Percentiles rank a stretch among this genome's conserved stretches.
Conservation (phyloP, 495 filamentous ascomycete species). For the Poronia punctata region DNA sequence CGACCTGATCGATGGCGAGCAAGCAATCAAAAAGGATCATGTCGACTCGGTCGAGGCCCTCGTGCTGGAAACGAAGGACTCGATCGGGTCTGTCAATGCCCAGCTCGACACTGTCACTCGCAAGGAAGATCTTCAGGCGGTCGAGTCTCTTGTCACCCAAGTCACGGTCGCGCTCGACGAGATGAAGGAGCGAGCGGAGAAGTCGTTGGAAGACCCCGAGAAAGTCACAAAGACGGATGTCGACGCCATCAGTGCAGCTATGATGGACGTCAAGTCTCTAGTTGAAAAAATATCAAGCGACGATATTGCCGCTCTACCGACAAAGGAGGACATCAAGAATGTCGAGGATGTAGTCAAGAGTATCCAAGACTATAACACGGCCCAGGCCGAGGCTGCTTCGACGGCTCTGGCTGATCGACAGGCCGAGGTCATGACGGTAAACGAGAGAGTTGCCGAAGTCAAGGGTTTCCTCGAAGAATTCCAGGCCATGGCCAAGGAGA, state of each 20-base stretch:
- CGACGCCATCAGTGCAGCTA: slow-evolving; percentile 67
- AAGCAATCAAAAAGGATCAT: slow-evolving; percentile 64
- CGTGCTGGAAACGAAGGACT: slow-evolving; percentile 64
- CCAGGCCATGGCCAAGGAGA: slow-evolving; percentile 37
- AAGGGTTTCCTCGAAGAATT: slow-evolving; percentile 46
- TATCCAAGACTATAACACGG: slow-evolving; percentile 58
- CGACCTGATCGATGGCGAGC: slow-evolving; percentile 60
- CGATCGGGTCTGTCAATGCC: slow-evolving; percentile 49
- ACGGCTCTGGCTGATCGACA: slow-evolving; percentile 73
- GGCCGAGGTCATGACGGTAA: slow-evolving; percentile 43
- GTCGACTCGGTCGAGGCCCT: slow-evolving; percentile 65
- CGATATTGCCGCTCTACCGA: slow-evolving; percentile 56
- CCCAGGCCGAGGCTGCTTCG: slow-evolving; percentile 63
- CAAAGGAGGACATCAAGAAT: slow-evolving; percentile 51
- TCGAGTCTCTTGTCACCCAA: slow-evolving; percentile 71
- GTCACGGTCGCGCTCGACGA: slow-evolving; percentile 68
- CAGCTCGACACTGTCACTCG: slow-evolving; percentile 58
- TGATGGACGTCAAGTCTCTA: slow-evolving; percentile 70
- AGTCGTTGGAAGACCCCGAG: slow-evolving; percentile 55
- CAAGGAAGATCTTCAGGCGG: slow-evolving; percentile 67
- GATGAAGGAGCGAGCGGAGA: slow-evolving; percentile 58
- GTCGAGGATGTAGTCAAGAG: slow-evolving; percentile 56
- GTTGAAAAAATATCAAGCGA: slow-evolving; percentile 64
- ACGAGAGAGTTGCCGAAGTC: slow-evolving; percentile 44
- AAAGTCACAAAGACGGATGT: slow-evolving; percentile 71